These are phyloP conservation scores for Podaxis sp. DNA, from an alignment of 768 basidiomycete species.

Conservation along the genomic window DNA sequence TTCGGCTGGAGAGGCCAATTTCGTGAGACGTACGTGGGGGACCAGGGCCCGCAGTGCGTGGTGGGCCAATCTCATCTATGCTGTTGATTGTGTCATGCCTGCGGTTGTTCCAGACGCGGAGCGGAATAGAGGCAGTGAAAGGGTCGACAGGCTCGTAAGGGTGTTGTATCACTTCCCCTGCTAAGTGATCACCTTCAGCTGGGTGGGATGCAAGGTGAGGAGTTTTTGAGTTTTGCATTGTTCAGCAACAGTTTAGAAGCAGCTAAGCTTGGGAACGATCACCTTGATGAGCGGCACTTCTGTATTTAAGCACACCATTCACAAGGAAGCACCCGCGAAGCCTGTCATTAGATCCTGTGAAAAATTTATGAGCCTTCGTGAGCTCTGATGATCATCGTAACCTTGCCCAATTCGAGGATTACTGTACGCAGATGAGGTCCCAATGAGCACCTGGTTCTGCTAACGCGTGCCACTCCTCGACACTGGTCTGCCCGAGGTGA, in stretches of 20 bases:
- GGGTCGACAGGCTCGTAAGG: conserved; percentile 2
- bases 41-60: background rate
- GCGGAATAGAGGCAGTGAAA: conserved; percentile 2
- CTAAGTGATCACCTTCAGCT: background rate
- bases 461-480: too few relatives aligned
- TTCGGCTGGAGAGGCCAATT: background rate
- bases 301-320: background rate
- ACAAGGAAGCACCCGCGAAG: background rate
- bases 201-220: background rate
- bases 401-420: too few relatives aligned
- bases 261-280: background rate
- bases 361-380: too few relatives aligned
- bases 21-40: background rate
- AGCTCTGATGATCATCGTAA: too few relatives aligned
- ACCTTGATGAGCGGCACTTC: background rate
- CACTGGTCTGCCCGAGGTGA: too few relatives aligned
- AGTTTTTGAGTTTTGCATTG: background rate
- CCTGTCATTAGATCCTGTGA: background rate
- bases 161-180: background rate
- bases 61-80: conserved; percentile 1
- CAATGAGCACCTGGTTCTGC: too few relatives aligned
- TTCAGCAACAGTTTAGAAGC: background rate
- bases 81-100: background rate
- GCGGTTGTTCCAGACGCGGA: background rate
- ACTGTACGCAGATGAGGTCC: too few relatives aligned